Evolutionary conservation across 2,329 filamentous ascomycete genomes (phyloP), one percentile per base, ranked within the genome.

Genomic region (Fusarium dimerum): DNA sequence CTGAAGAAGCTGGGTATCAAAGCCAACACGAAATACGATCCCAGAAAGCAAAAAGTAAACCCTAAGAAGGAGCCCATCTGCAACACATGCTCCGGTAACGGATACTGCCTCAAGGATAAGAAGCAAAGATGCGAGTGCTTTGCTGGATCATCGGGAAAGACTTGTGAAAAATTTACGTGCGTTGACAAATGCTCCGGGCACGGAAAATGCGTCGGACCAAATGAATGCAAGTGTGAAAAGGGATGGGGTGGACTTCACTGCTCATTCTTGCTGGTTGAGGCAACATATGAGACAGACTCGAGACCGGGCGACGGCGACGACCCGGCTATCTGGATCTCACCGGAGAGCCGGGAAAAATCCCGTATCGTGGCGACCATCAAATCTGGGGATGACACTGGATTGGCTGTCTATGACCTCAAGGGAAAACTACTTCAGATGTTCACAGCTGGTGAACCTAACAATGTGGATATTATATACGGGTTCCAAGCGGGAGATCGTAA

Each of bases 301-400:
- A 73, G 72, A 15, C 75, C 74, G 0, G 73, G 62, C 1, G 76
- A 79, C 20, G 75, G 76, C 0, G 76, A 79, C 36, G 76, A 79
- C 45, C 76, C 77, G 0, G 76, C 76, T 0, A 74, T 79, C 20
- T 79, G 76, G 76, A 74, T 79, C 46, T 76, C 75, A 1, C 74
- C 76, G 0, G 58, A 64, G 2, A 60, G 69, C 0, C 68, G 69
- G 0, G 69, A 71, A 1, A 62, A 73, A 43, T 81, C 79, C 6
- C 77, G 71, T 16, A 75, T 82, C 34, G 75, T 82, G 30, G 80
- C 77, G 0, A 82, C 79, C 0, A 78, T 76, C 12, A 82, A 82
- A 57, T 80, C 77, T 2, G 71, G 74, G 6, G 61, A 70, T 2
- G 78, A 78, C 1, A 73, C 78, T 7, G 79, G 80, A 0, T 70